Evolutionary conservation across 2,329 filamentous ascomycete species (phyloP).

Genomic region (Byssothecium circinans): DNA sequence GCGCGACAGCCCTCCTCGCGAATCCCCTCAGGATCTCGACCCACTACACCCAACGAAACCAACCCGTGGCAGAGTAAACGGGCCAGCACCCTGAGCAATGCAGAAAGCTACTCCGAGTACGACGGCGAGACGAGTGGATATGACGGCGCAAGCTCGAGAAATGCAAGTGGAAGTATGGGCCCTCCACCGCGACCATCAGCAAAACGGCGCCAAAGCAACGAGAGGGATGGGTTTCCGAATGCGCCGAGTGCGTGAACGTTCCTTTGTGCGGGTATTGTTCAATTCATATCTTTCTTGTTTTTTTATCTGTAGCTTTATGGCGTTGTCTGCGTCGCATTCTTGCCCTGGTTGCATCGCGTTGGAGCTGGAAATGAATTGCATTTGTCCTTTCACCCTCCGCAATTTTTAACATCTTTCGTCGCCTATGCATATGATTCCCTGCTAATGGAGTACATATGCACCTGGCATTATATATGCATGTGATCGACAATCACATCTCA

Average conservation of each 20-base stretch:
- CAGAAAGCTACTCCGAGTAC: slow-evolving; percentile 23
- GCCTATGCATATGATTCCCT: no score
- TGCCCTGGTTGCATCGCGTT: no score
- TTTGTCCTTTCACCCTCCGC: no score
- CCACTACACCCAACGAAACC: slow-evolving; percentile 31
- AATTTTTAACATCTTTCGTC: no score
- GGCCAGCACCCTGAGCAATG: slow-evolving; percentile 36
- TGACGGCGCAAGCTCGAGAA: background rate
- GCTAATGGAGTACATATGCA: no score
- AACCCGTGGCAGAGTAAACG: slow-evolving; percentile 35
- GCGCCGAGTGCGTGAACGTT: slow-evolving; percentile 17
- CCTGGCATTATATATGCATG: no score
- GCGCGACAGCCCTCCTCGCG: slow-evolving; percentile 25
- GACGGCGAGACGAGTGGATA: slow-evolving; percentile 17
- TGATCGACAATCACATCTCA: background rate
- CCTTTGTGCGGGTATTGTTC: background rate
- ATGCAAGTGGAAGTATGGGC: slow-evolving; percentile 14
- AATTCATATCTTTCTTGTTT: background rate
- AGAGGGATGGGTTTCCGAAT: slow-evolving; percentile 19
- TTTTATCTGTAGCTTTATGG: background rate
- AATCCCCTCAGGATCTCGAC: slow-evolving; percentile 16
- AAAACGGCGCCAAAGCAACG: slow-evolving; percentile 6
- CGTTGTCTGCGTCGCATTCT: no score
- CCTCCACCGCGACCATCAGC: slow-evolving; percentile 11
- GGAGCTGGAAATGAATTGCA: no score